phyloP scores from a whole-genome alignment of 352 stramenopile genomes.

The Chrysophaeum taylorii region DNA sequence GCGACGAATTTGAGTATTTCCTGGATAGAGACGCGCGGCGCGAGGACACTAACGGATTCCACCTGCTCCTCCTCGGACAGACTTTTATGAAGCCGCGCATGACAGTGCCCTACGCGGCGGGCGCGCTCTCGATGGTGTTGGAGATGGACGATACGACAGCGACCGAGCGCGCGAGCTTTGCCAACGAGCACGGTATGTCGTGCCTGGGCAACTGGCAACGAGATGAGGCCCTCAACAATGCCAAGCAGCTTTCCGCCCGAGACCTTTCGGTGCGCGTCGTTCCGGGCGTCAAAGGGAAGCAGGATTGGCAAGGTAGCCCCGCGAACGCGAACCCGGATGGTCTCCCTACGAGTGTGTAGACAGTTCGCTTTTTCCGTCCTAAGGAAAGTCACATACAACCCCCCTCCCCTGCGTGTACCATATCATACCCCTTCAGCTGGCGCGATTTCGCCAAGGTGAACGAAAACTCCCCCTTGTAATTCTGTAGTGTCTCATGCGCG shows the following conservation, averaged over 20 bases:
- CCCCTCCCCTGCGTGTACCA: too few relatives aligned
- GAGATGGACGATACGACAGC: neutral
- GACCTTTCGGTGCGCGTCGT: neutral
- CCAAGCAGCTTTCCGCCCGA: neutral
- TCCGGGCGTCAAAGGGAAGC: neutral
- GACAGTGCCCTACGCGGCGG: neutral
- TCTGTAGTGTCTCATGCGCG: too few relatives aligned
- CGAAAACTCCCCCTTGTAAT: too few relatives aligned
- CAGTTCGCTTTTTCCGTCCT: too few relatives aligned
- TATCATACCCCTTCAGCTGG: too few relatives aligned
- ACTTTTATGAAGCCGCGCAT: constrained; percentile 9
- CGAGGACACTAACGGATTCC: neutral
- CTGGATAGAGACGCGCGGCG: neutral
- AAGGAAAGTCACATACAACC: too few relatives aligned
- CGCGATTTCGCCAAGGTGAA: too few relatives aligned
- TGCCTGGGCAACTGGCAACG: neutral
- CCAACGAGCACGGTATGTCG: neutral
- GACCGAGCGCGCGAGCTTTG: neutral
- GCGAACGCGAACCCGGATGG: too few relatives aligned
- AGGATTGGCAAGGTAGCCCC: neutral
- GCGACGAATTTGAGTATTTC: constrained; percentile 7
- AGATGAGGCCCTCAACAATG: neutral
- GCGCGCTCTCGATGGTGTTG: neutral
- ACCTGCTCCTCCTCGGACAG: neutral
- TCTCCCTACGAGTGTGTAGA: too few relatives aligned